Conservation (phyloP, 345 rosid genomes). For the thale cress (Arabidopsis thaliana) region TAIR10.1 NC_003071.7:296501-297000, state of each 20-base stretch:
- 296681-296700: conserved; percentile 37
- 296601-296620: conserved; percentile 23
- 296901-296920: conserved; percentile 42
- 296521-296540: conserved; percentile 41
- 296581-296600: conserved; percentile 42
- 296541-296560: conserved; percentile 40
- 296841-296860: conserved; percentile 22
- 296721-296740: conserved; percentile 1
- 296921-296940: conserved; percentile 39
- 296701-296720: conserved; percentile 29
- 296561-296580: conserved; percentile 44
- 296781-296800: conserved; percentile 36
- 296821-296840: conserved; percentile 41
- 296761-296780: not conserved
- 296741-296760: conserved; percentile 19
- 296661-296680: conserved; percentile 43
- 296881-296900: conserved; percentile 38
- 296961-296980: conserved; percentile 67
- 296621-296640: conserved; percentile 33
- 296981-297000: conserved; percentile 98
- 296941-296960: conserved; percentile 47
- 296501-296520: conserved; percentile 22
- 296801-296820: conserved; percentile 38
- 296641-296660: conserved; percentile 43
- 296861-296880: conserved; percentile 29